Evolutionary conservation across 441 rosid species (phyloP), one percentile per base, ranked within the genome.

Genomic region (Kokia cookei): DNA sequence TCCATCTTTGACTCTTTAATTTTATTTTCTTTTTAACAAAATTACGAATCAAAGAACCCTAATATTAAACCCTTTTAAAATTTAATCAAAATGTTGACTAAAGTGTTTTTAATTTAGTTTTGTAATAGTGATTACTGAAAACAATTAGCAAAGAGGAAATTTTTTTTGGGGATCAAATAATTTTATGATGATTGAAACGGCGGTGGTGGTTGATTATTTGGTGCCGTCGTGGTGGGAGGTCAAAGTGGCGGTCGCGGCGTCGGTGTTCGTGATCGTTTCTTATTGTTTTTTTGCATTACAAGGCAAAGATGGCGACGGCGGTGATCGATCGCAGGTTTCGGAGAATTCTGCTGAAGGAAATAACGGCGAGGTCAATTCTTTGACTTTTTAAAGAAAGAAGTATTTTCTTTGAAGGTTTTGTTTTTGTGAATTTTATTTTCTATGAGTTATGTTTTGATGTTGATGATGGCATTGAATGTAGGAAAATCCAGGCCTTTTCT

Each of bases 161-260:
- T 19, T 9, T 64, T 42, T 19, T 40, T 10, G 2, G 0, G 42
- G 42, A 61, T 29, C 10, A 60, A 32, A 37, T 4, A 42, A 5
- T n/a, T 8, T 27, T 27, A 48, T 67, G 42, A 82, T 84, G 90
- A 83, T 85, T 62, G 91, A 84, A 65, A 72, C 77, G 58, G 81
- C 78, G 45, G 73, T 81, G 76, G 93, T 80, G 63, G n/a, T 82
- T 67, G 92, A 82, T 63, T 77, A 87, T 66, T 78, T 95, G 78
- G 70, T 93, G 58, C 99, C 98, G 45, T 91, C 98, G 2, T 81
- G 87, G 87, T 95, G 99, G 99, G 99, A 95, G 89, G 71, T 93
- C 76, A 75, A 90, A 76, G 92, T 95, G 43, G 83, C 91, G 26
- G 71, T 91, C 69, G 93, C 86, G 7, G 92, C 98, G 42, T 85